Conservation (phyloP, 345 rosid genomes). For the Euclidium syriacum region DNA sequence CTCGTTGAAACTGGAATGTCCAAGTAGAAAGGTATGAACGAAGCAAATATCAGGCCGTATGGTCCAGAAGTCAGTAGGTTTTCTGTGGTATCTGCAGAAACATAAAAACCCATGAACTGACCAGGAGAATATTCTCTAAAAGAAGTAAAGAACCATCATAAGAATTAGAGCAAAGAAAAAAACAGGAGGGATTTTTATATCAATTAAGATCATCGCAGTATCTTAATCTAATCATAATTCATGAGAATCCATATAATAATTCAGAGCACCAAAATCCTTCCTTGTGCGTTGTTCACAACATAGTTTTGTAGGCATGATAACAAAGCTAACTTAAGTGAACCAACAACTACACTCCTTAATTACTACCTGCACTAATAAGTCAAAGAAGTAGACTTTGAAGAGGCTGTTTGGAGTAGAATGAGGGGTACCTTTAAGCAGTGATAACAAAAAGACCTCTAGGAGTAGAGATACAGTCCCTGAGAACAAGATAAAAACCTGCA, state of each 20-base stretch:
- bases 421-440: conserved; percentile 69
- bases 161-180: neutral
- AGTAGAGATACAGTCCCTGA: conserved; percentile 53
- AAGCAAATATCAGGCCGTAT: conserved; percentile 89
- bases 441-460: conserved; percentile 59
- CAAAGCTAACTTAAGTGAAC: neutral
- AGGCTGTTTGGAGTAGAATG: neutral
- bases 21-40: conserved; percentile 81
- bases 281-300: neutral
- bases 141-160: neutral
- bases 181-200: neutral
- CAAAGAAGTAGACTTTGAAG: conserved; percentile 1
- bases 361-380: neutral
- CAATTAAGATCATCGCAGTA: neutral
- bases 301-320: neutral
- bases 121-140: neutral
- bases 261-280: neutral
- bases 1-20: conserved; percentile 94
- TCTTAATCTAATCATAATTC: neutral
- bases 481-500: conserved; percentile 82
- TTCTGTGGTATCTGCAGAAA: conserved; percentile 54
- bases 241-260: neutral
- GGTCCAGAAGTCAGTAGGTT: conserved; percentile 80
- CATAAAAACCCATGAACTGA: neutral
- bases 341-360: neutral